Conservation (phyloP, 257 asterid species). For the Eustoma russellianum region DNA sequence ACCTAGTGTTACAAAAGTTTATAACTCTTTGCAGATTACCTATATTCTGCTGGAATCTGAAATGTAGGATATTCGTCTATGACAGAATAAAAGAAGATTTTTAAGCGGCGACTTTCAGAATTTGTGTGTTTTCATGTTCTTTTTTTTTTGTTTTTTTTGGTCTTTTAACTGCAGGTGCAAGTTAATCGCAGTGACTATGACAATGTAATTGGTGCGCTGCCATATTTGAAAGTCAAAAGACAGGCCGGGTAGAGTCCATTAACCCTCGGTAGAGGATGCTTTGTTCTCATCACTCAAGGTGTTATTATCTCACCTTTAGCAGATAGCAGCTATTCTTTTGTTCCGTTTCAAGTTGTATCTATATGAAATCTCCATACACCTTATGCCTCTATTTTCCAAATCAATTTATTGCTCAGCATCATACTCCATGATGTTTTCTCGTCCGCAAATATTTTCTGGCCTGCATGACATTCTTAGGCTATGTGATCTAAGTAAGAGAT, state of each 20-base stretch:
- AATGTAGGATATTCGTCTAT: no score
- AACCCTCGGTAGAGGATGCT: not conserved
- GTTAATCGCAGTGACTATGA: conserved; percentile 84
- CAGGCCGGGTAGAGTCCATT: conserved; percentile 30
- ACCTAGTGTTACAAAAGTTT: no score
- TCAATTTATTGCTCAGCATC: no score
- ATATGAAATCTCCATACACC: not conserved
- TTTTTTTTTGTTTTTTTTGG: conserved; percentile 5
- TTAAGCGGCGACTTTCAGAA: no score
- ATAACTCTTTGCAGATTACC: no score
- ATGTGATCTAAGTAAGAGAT: no score
- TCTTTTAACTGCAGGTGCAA: conserved; percentile 48
- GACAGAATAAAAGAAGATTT: no score
- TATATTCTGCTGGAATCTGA: no score
- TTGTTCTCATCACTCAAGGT: not conserved
- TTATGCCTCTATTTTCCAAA: no score
- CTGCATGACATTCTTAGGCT: no score
- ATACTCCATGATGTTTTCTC: no score
- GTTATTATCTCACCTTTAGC: not conserved
- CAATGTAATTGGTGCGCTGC: conserved; percentile 92
- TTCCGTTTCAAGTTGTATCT: conserved; percentile 4
- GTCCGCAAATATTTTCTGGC: no score
- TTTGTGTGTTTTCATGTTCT: not conserved
- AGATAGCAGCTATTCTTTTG: not conserved
- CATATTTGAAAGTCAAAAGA: conserved; percentile 84